Evolutionary conservation across 2,329 filamentous ascomycete genomes (phyloP).

Genomic region (Atkinsonella texensis): DNA sequence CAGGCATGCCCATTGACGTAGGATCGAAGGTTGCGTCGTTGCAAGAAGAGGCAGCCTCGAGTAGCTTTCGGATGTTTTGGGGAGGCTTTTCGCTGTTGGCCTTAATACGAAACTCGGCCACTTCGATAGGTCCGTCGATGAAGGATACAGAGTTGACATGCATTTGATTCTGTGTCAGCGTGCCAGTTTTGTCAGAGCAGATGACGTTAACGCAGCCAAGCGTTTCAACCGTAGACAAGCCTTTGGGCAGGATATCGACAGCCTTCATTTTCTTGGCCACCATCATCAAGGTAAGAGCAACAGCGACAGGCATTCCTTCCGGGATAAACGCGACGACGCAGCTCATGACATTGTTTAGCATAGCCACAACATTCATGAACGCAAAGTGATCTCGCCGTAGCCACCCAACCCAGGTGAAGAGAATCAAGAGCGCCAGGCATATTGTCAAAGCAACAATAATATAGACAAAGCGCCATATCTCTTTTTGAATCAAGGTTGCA

Average conservation of each 20-base stretch:
- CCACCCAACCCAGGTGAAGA: slow-evolving; percentile 34
- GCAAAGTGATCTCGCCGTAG: slow-evolving; percentile 21
- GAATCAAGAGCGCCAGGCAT: slow-evolving; percentile 26
- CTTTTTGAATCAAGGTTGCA: slow-evolving; percentile 27
- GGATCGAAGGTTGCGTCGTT: slow-evolving; percentile 32
- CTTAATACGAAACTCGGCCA: slow-evolving; percentile 14
- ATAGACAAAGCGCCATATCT: slow-evolving; percentile 31
- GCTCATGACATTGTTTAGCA: slow-evolving; percentile 34
- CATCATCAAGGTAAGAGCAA: slow-evolving; percentile 29
- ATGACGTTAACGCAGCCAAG: slow-evolving; percentile 32
- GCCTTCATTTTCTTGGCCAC: slow-evolving; percentile 30
- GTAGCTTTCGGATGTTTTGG: slow-evolving; percentile 12
- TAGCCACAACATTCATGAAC: slow-evolving; percentile 30
- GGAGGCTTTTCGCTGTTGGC: slow-evolving; percentile 9
- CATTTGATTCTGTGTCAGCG: slow-evolving; percentile 33
- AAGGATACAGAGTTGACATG: slow-evolving; percentile 26
- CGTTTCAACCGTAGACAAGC: slow-evolving; percentile 29
- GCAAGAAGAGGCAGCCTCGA: slow-evolving; percentile 23
- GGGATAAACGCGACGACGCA: slow-evolving; percentile 29
- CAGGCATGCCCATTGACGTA: slow-evolving; percentile 20
- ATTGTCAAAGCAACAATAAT: slow-evolving; percentile 30
- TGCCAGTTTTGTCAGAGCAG: slow-evolving; percentile 31
- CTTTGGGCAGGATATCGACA: slow-evolving; percentile 29
- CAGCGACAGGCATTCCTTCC: slow-evolving; percentile 27
- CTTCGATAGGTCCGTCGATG: slow-evolving; percentile 19